These are phyloP conservation scores for Anastatica hierochuntica DNA, from an alignment of 345 rosid species.

Conservation along the genomic window DNA sequence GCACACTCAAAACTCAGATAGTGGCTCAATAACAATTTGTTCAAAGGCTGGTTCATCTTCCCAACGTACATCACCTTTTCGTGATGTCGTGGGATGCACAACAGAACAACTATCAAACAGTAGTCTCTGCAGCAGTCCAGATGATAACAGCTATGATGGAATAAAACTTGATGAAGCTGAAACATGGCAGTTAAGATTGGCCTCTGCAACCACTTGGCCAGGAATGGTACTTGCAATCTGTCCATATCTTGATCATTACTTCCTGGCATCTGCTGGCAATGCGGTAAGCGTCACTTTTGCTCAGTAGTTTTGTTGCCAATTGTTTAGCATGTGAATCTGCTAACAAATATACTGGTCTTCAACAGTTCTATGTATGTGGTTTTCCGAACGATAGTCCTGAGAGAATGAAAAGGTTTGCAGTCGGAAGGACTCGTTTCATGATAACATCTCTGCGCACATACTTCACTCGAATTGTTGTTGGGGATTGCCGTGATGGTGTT, in stretches of 20 bases:
- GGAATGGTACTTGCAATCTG: conserved; percentile 95
- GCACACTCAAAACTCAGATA: conserved; percentile 58
- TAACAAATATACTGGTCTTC: conserved; percentile 13
- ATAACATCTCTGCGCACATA: conserved; percentile 67
- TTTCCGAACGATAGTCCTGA: conserved; percentile 61
- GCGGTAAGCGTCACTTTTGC: conserved; percentile 53
- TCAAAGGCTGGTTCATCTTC: conserved; percentile 69
- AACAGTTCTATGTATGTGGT: conserved; percentile 82
- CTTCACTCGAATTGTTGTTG: conserved; percentile 83
- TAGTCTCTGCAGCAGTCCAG: conserved; percentile 81
- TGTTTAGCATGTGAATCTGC: conserved; percentile 22
- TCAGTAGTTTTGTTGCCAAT: background rate
- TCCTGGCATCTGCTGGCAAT: conserved; percentile 95
- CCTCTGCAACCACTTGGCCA: conserved; percentile 42
- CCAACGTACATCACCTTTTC: conserved; percentile 72
- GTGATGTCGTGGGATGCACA: conserved; percentile 57
- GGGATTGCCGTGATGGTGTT: conserved; percentile 98
- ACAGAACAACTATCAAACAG: conserved; percentile 73
- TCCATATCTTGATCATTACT: conserved; percentile 81
- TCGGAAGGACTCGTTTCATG: conserved; percentile 86
- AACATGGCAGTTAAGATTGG: conserved; percentile 64
- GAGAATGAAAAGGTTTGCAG: conserved; percentile 61
- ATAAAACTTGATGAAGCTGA: conserved; percentile 76
- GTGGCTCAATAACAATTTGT: conserved; percentile 58
- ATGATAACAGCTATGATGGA: conserved; percentile 72